Percentiles rank a stretch among this genome's conserved stretches.
Evolutionary conservation across 1,284 basidiomycete genomes (phyloP).

Genomic region (Apiotrichum sp.): DNA sequence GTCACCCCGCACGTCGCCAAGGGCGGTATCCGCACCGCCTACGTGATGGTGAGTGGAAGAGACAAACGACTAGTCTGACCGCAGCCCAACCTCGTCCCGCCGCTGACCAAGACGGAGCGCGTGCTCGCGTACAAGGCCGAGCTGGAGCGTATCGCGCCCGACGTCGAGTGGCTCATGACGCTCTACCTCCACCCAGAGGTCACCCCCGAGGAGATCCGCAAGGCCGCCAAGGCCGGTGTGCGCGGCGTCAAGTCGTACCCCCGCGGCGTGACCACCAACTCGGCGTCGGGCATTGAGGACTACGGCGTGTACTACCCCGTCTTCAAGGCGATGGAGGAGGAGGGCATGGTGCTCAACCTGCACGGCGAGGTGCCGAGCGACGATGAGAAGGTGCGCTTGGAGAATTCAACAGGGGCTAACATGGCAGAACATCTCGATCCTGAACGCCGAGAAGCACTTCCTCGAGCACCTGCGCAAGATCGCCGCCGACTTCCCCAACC

Average conservation of each 20-base stretch:
- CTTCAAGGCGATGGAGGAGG: conserved; percentile 91
- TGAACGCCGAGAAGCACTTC: conserved; percentile 91
- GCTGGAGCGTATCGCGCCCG: conserved; percentile 69
- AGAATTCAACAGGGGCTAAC: not conserved
- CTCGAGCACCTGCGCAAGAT: conserved; percentile 80
- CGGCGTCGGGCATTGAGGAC: conserved; percentile 91
- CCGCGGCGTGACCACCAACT: conserved; percentile 95
- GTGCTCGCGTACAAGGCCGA: conserved; percentile 73
- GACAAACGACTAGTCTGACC: not conserved
- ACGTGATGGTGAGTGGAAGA: conserved; percentile 75
- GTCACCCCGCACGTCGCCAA: conserved; percentile 84
- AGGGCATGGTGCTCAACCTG: conserved; percentile 88
- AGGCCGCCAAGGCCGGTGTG: conserved; percentile 79
- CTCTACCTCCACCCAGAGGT: conserved; percentile 87
- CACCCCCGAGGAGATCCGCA: conserved; percentile 83
- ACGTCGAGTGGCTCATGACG: conserved; percentile 87
- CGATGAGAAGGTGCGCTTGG: conserved; percentile 57
- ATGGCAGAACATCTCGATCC: conserved; percentile 74
- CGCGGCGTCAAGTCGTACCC: conserved; percentile 95
- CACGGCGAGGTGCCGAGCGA: conserved; percentile 98
- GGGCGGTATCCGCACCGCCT: conserved; percentile 86
- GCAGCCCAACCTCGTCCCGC: conserved; percentile 91
- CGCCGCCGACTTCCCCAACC: conserved; percentile 77
- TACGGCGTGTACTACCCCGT: conserved; percentile 92
- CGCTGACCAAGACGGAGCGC: conserved; percentile 76